These are phyloP conservation scores for Bodo saltans DNA, from an alignment of 78 protist genomes.

Conservation along the genomic window DNA sequence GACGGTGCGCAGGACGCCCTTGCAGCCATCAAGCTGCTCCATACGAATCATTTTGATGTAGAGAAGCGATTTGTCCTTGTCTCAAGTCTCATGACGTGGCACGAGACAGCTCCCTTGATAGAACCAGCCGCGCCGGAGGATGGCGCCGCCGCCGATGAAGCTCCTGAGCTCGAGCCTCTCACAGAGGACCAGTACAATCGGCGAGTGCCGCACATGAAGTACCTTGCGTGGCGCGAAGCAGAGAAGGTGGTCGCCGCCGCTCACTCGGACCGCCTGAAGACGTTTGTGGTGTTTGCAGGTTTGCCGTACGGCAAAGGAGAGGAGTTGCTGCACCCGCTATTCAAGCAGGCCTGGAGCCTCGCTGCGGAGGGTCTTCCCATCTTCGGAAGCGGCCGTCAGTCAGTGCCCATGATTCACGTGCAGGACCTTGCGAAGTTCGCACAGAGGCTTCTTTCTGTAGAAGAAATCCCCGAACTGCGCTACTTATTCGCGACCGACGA, in stretches of 20 bases:
- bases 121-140: background rate
- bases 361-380: constrained; percentile 17
- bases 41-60: background rate
- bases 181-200: constrained; percentile 45
- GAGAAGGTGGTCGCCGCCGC: constrained; percentile 32
- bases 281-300: constrained; percentile 38
- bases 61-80: constrained; percentile 19
- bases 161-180: constrained; percentile 22
- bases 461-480: background rate
- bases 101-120: background rate
- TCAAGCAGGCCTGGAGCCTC: constrained; percentile 38
- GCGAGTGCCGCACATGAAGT: constrained; percentile 49
- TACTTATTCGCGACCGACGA: constrained; percentile 47
- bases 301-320: constrained; percentile 56
- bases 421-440: constrained; percentile 11
- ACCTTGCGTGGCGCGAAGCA: background rate
- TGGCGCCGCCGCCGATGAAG: background rate
- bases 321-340: constrained; percentile 37
- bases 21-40: background rate
- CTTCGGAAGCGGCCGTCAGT: constrained; percentile 38
- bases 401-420: constrained; percentile 54
- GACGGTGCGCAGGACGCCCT: constrained; percentile 4
- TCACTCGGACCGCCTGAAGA: background rate
- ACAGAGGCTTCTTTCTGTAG: background rate
- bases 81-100: constrained; percentile 36